phyloP scores from a whole-genome alignment of 108 stramenopile species.

The Pseudonitzschia delicatissima region DNA sequence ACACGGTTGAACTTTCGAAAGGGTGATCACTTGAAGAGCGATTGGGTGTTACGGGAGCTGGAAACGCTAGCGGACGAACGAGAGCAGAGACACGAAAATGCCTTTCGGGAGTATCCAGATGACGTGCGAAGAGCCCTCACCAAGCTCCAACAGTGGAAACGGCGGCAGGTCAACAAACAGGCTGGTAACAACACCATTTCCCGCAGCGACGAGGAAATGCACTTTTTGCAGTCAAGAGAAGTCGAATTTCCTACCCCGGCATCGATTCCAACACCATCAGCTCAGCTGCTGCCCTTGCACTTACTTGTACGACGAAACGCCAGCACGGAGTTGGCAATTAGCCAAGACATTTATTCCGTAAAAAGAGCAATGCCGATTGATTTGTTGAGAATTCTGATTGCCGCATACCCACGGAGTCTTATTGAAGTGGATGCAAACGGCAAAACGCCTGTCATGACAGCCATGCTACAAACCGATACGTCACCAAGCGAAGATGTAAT shows the following conservation, averaged over 20 bases:
- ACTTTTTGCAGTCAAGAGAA: background rate
- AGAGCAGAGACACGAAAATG: slow-evolving; percentile 19
- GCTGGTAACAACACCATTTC: background rate
- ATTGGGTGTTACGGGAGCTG: slow-evolving; percentile 24
- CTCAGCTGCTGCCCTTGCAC: slow-evolving; percentile 36
- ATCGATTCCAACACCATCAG: slow-evolving; percentile 29
- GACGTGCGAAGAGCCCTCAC: slow-evolving; percentile 29
- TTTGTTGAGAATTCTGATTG: slow-evolving; percentile 36
- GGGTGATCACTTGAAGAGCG: slow-evolving; percentile 37
- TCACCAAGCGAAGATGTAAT: slow-evolving; percentile 29
- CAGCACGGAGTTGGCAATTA: background rate
- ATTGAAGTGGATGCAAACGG: slow-evolving; percentile 30
- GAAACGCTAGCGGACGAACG: slow-evolving; percentile 15
- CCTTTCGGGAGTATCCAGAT: slow-evolving; percentile 28
- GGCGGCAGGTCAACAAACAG: slow-evolving; percentile 23
- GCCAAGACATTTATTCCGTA: background rate
- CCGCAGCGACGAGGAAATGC: background rate
- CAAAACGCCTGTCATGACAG: slow-evolving; percentile 39
- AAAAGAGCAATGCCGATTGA: background rate
- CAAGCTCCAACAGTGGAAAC: slow-evolving; percentile 42
- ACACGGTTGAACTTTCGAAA: slow-evolving; percentile 20
- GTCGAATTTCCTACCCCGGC: slow-evolving; percentile 31
- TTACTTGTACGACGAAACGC: slow-evolving; percentile 26
- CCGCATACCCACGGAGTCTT: slow-evolving; percentile 43
- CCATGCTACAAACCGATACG: slow-evolving; percentile 24